phyloP scores from a whole-genome alignment of 805 yeast genomes.

The Ascoidea asiatica region DNA sequence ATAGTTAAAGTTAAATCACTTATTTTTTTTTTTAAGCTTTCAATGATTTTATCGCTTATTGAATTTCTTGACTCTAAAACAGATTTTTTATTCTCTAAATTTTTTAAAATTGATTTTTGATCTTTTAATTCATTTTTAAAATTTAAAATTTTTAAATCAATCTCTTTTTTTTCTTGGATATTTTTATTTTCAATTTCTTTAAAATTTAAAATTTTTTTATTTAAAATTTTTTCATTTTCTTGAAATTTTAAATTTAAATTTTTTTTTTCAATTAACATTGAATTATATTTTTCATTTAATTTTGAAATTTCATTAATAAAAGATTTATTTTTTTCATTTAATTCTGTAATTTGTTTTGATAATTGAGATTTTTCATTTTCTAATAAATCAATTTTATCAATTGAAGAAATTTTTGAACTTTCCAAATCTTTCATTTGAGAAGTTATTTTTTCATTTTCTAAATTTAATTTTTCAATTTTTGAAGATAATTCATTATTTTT shows the following conservation, averaged over 20 bases:
- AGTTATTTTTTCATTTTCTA: not conserved
- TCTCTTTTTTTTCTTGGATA: not conserved
- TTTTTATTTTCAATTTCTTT: slow-evolving; percentile 1
- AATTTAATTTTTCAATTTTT: not conserved
- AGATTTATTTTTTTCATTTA: slow-evolving; percentile 11
- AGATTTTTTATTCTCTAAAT: no score
- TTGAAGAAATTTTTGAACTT: not conserved
- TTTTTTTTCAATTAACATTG: not conserved
- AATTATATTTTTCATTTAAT: no score
- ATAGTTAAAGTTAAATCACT: not conserved
- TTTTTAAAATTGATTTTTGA: no score
- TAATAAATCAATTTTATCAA: not conserved
- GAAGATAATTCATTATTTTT: not conserved
- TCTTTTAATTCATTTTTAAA: not conserved
- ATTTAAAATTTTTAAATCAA: not conserved
- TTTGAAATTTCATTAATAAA: not conserved
- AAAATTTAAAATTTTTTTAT: no score
- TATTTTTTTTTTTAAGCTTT: not conserved
- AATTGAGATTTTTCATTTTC: slow-evolving; percentile 15
- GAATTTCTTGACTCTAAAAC: not conserved
- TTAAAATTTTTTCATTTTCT: not conserved
- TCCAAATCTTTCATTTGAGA: not conserved
- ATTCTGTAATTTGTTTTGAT: slow-evolving; percentile 15
- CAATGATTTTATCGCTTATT: not conserved
- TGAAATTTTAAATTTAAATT: not conserved